These are phyloP conservation scores for Euptelea pleiosperma DNA, from an alignment of 164 flowering plant species.

Conservation along the genomic window DNA sequence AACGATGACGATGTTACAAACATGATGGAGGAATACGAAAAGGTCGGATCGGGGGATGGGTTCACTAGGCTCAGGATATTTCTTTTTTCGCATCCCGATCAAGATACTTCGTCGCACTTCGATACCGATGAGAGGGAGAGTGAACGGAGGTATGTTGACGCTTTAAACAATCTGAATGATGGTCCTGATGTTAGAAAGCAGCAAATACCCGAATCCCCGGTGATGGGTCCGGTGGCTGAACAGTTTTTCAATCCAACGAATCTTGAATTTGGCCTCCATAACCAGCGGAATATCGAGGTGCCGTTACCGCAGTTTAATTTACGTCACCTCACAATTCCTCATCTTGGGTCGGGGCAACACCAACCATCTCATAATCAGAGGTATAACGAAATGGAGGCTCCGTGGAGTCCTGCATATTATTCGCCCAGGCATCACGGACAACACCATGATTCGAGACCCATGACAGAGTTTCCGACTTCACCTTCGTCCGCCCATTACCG, in stretches of 20 bases:
- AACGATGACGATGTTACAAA: slow-evolving; percentile 94
- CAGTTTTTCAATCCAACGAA: slow-evolving; percentile 48
- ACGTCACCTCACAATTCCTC: slow-evolving; percentile 55
- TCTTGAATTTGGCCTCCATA: slow-evolving; percentile 45
- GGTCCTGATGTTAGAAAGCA: slow-evolving; percentile 46
- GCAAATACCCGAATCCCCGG: slow-evolving; percentile 41
- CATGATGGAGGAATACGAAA: slow-evolving; percentile 99
- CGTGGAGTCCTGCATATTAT: slow-evolving; percentile 91
- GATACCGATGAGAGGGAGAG: slow-evolving; percentile 76
- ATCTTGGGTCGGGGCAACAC: slow-evolving; percentile 42
- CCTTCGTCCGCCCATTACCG: slow-evolving; percentile 65
- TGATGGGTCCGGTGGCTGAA: slow-evolving; percentile 38
- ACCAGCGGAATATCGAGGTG: slow-evolving; percentile 50
- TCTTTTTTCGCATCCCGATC: slow-evolving; percentile 64
- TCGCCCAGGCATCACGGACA: slow-evolving; percentile 75
- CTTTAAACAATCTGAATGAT: slow-evolving; percentile 78
- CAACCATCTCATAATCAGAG: slow-evolving; percentile 50
- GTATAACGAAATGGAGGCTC: slow-evolving; percentile 68
- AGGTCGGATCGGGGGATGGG: slow-evolving; percentile 78
- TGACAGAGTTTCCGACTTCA: slow-evolving; percentile 61
- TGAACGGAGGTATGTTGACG: slow-evolving; percentile 94
- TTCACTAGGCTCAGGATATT: slow-evolving; percentile 82
- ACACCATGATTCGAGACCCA: slow-evolving; percentile 48
- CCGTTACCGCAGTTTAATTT: slow-evolving; percentile 47
- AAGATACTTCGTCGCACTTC: slow-evolving; percentile 52